Conservation (phyloP, 129 eudicot species). For the Centaurea solstitialis region DNA sequence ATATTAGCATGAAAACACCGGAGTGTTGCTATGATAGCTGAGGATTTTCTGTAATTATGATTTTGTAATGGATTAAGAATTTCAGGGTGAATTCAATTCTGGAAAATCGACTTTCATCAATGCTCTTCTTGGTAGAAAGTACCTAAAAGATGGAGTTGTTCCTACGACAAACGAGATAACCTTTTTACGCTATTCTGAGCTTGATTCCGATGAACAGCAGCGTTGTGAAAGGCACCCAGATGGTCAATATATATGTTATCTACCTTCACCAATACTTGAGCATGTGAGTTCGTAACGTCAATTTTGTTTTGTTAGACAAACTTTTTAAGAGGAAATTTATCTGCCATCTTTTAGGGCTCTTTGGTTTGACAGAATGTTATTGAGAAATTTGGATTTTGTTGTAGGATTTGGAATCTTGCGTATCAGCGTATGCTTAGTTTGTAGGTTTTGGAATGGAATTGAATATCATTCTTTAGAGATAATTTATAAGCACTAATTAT, state of each 20-base stretch:
- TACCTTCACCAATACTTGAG: conserved; percentile 84
- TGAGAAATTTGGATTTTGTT: no score
- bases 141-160: conserved; percentile 86
- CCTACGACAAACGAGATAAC: conserved; percentile 98
- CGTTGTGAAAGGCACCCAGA: conserved; percentile 93
- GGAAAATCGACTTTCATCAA: conserved; percentile 95
- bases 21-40: background rate
- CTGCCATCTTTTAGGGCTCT: background rate
- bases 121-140: conserved; percentile 88
- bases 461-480: no score
- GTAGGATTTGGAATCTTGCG: no score
- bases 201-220: conserved; percentile 52
- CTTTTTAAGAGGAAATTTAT: background rate
- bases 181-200: conserved; percentile 71
- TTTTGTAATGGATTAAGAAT: conserved; percentile 18
- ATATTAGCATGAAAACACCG: background rate
- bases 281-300: conserved; percentile 46
- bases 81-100: conserved; percentile 95
- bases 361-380: no score
- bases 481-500: no score
- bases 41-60: background rate
- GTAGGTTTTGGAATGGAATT: no score
- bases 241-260: conserved; percentile 86
- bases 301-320: background rate
- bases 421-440: no score